A percentile compares a stretch with the other conserved stretches of the same genome.
phyloP scores from a whole-genome alignment of 129 eudicot species.

The Artemisia argyi region DNA sequence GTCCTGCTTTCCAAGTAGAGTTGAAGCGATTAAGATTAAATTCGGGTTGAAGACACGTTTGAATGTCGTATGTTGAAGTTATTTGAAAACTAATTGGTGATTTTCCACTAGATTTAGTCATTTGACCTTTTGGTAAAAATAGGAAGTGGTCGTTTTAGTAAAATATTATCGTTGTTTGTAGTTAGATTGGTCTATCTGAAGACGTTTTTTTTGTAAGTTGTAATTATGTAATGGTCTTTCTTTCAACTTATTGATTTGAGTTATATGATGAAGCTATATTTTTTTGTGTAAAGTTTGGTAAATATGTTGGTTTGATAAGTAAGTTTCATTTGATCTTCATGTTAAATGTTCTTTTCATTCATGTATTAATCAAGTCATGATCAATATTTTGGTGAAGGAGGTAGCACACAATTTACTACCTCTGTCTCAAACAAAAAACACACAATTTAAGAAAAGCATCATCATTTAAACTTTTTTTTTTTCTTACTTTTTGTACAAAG shows the following conservation, averaged over 20 bases:
- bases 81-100: conserved; percentile 19
- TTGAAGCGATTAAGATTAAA: conserved; percentile 64
- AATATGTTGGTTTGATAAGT: neutral
- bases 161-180: conserved; percentile 3
- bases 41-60: conserved; percentile 29
- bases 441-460: no score
- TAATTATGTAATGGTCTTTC: conserved; percentile 33
- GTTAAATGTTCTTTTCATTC: no score
- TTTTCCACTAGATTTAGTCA: conserved; percentile 15
- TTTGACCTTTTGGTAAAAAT: conserved; percentile 14
- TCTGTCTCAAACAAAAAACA: no score
- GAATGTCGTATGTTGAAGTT: conserved; percentile 4
- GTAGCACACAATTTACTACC: no score
- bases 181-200: conserved; percentile 9
- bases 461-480: no score
- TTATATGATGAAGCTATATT: conserved; percentile 17
- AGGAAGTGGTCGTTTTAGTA: conserved; percentile 13
- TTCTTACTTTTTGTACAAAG: no score
- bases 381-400: no score
- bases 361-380: no score
- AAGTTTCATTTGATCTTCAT: no score
- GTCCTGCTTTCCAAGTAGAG: conserved; percentile 66
- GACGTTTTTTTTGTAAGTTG: conserved; percentile 25
- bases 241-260: conserved; percentile 15
- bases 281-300: neutral